A percentile compares a stretch with the other conserved stretches of the same genome.
Evolutionary conservation across 2,329 filamentous ascomycete genomes (phyloP).

Genomic region (Zymoseptoria pseudotritici): DNA sequence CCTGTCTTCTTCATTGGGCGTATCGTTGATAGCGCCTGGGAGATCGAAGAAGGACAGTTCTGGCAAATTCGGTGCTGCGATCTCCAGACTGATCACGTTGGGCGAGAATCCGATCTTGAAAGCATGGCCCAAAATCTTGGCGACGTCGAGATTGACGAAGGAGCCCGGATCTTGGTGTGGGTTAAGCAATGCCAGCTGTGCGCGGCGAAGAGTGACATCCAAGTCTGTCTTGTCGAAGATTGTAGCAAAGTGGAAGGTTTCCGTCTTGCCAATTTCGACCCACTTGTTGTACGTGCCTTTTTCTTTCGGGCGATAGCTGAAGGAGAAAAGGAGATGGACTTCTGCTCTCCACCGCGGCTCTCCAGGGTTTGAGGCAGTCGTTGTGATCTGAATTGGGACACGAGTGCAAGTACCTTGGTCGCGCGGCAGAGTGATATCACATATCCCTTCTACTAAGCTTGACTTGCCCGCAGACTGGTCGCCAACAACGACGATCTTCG

Average conservation of each 20-base stretch:
- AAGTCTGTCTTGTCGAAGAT: slow-evolving; percentile 57
- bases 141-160: slow-evolving; percentile 25
- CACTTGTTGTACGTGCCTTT: slow-evolving; percentile 54
- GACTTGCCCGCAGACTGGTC: slow-evolving; percentile 76
- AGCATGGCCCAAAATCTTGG: neutral
- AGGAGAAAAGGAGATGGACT: slow-evolving; percentile 52
- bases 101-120: slow-evolving; percentile 65
- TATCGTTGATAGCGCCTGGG: slow-evolving; percentile 70
- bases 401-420: slow-evolving; percentile 65
- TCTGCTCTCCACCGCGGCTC: slow-evolving; percentile 43
- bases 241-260: slow-evolving; percentile 53
- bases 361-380: slow-evolving; percentile 44
- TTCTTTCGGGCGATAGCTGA: slow-evolving; percentile 47
- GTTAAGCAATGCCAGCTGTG: slow-evolving; percentile 70
- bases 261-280: slow-evolving; percentile 41
- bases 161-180: slow-evolving; percentile 45
- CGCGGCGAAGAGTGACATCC: slow-evolving; percentile 61
- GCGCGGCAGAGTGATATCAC: slow-evolving; percentile 63
- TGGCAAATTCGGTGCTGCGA: slow-evolving; percentile 62
- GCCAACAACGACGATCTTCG: slow-evolving; percentile 74
- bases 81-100: slow-evolving; percentile 70
- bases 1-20: slow-evolving; percentile 52
- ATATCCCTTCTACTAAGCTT: slow-evolving; percentile 37
- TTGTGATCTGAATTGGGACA: slow-evolving; percentile 72
- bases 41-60: slow-evolving; percentile 79